A percentile compares a stretch with the other conserved stretches of the same genome.
These are phyloP conservation scores for Pouteria glomerata DNA, from an alignment of 148 eudicot species.

Conservation along the genomic window DNA sequence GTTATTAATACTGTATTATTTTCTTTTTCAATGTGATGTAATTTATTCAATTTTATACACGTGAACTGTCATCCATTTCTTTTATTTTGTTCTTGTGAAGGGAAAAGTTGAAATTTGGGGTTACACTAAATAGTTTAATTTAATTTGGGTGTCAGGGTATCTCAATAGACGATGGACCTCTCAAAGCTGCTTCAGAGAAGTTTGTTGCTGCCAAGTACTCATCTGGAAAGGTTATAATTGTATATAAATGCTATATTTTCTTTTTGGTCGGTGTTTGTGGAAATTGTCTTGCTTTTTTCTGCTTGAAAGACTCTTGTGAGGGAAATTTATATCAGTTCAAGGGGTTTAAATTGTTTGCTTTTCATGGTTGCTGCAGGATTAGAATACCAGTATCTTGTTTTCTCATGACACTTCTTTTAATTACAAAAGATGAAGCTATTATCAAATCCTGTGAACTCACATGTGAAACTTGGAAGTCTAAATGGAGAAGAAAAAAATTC, in stretches of 20 bases:
- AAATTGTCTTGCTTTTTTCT: background rate
- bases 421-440: constrained; percentile 53
- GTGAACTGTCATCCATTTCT: too few relatives aligned
- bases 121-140: background rate
- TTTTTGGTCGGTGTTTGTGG: background rate
- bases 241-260: too few relatives aligned
- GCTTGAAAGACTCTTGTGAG: constrained; percentile 3
- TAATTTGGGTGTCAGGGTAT: constrained; percentile 56
- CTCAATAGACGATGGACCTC: constrained; percentile 50
- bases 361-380: constrained; percentile 81
- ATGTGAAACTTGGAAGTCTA: constrained; percentile 44
- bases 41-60: too few relatives aligned
- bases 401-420: constrained; percentile 41
- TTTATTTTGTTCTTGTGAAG: too few relatives aligned
- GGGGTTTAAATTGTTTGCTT: constrained; percentile 21
- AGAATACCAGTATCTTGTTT: constrained; percentile 46
- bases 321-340: constrained; percentile 13
- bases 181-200: constrained; percentile 54
- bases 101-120: background rate
- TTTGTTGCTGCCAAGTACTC: constrained; percentile 88
- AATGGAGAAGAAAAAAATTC: constrained; percentile 37
- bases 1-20: background rate
- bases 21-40: background rate
- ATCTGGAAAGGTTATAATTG: constrained; percentile 56
- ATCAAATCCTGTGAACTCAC: constrained; percentile 33